phyloP scores from a whole-genome alignment of 2,329 filamentous ascomycete genomes.

The Paramyrothecium roridum region DNA sequence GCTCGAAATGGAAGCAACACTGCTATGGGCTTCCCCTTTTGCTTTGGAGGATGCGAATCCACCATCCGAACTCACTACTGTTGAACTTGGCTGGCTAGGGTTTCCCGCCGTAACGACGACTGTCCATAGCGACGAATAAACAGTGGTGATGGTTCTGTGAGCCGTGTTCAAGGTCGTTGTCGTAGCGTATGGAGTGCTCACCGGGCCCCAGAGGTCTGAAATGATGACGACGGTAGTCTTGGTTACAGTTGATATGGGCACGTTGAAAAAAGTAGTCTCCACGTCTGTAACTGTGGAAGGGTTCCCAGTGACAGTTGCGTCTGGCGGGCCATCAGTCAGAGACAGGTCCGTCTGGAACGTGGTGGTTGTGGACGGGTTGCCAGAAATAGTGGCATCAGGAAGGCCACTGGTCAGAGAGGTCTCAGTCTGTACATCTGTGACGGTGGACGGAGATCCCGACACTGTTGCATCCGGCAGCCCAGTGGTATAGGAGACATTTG shows the following conservation, averaged over 20 bases:
- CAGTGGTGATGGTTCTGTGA: constrained; percentile 19
- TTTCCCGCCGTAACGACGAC: constrained; percentile 21
- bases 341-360: constrained; percentile 4
- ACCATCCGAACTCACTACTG: neutral
- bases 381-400: constrained; percentile 15
- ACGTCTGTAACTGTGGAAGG: neutral
- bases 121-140: constrained; percentile 8
- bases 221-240: constrained; percentile 20
- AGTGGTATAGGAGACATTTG: constrained; percentile 14
- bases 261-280: neutral
- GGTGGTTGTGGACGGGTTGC: constrained; percentile 6
- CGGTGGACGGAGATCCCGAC: constrained; percentile 17
- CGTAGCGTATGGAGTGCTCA: constrained; percentile 13
- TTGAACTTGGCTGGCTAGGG: neutral
- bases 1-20: constrained; percentile 10
- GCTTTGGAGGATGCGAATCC: constrained; percentile 4
- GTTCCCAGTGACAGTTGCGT: neutral
- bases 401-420: constrained; percentile 14
- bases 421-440: constrained; percentile 21
- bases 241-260: neutral
- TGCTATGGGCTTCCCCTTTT: constrained; percentile 18
- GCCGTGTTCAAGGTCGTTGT: constrained; percentile 21
- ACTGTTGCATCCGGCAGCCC: constrained; percentile 18
- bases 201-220: constrained; percentile 23
- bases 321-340: constrained; percentile 10